Percentiles rank a stretch among this genome's conserved stretches.
These are phyloP conservation scores for Ophiostoma sp. DNA, from an alignment of 2,329 filamentous ascomycete species.

Conservation along the genomic window DNA sequence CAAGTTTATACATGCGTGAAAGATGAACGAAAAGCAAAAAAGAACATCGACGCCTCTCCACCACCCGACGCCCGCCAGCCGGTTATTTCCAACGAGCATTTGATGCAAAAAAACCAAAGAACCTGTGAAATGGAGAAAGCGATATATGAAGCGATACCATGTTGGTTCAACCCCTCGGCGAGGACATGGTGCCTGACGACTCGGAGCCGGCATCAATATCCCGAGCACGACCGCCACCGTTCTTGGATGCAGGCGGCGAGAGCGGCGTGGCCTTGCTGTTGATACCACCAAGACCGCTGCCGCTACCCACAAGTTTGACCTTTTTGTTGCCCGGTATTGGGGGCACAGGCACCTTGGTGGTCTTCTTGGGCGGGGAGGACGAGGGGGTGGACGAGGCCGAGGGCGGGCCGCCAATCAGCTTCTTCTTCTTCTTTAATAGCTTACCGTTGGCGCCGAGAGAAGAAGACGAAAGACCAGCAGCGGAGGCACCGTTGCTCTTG, in stretches of 20 bases:
- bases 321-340: constrained; percentile 49
- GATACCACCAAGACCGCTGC: background rate
- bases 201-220: constrained; percentile 52
- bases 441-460: background rate
- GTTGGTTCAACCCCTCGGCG: constrained; percentile 45
- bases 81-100: background rate
- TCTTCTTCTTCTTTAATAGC: constrained; percentile 31
- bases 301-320: constrained; percentile 42
- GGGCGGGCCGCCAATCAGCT: constrained; percentile 14
- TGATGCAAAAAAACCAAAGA: background rate
- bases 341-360: constrained; percentile 43
- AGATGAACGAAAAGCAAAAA: background rate
- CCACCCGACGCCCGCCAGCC: background rate
- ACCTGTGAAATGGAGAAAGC: background rate
- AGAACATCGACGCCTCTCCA: background rate
- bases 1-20: background rate
- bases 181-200: constrained; percentile 58
- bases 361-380: constrained; percentile 46
- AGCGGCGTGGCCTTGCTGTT: constrained; percentile 44
- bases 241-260: constrained; percentile 52
- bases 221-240: constrained; percentile 44
- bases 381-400: constrained; percentile 36
- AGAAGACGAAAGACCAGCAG: background rate
- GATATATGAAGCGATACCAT: background rate
- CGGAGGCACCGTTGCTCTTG: background rate